Percentiles rank a stretch among this genome's conserved stretches.
phyloP scores from a whole-genome alignment of 176 grass and related monocot genomes.

The Bothriochloa decipiens region DNA sequence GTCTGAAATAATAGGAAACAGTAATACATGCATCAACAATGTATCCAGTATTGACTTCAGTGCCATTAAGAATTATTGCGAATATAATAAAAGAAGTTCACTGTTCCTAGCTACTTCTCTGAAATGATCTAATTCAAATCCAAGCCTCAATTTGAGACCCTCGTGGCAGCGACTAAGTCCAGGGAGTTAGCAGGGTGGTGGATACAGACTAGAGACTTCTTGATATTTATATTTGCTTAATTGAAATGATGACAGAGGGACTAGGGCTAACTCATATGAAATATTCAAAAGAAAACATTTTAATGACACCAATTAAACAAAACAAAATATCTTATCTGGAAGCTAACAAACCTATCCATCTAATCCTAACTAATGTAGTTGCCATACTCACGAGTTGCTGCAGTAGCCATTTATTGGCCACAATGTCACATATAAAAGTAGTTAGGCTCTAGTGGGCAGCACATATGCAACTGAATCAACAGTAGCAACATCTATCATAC shows the following conservation, averaged over 20 bases:
- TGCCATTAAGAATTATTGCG: neutral
- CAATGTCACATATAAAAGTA: neutral
- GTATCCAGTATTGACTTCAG: neutral
- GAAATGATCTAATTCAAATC: neutral
- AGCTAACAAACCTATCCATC: neutral
- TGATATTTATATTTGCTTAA: slow-evolving; percentile 8
- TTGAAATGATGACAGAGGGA: neutral
- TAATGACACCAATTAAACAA: neutral
- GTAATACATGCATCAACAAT: neutral
- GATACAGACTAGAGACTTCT: neutral
- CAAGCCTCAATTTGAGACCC: neutral
- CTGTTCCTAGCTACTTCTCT: neutral
- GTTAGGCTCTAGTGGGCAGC: neutral
- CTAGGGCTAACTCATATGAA: slow-evolving; percentile 5
- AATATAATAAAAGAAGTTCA: neutral
- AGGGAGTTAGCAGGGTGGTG: neutral
- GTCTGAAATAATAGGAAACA: neutral
- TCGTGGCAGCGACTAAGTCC: neutral
- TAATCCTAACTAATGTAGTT: slow-evolving; percentile 1
- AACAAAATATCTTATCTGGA: neutral
- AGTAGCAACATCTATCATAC: neutral
- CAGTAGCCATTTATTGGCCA: neutral
- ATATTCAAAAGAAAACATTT: neutral
- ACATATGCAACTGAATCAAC: neutral
- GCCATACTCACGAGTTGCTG: too few relatives aligned